Base-by-base conservation (phyloP, 495 filamentous ascomycete genomes). In the Trichoderma reesei region DNA sequence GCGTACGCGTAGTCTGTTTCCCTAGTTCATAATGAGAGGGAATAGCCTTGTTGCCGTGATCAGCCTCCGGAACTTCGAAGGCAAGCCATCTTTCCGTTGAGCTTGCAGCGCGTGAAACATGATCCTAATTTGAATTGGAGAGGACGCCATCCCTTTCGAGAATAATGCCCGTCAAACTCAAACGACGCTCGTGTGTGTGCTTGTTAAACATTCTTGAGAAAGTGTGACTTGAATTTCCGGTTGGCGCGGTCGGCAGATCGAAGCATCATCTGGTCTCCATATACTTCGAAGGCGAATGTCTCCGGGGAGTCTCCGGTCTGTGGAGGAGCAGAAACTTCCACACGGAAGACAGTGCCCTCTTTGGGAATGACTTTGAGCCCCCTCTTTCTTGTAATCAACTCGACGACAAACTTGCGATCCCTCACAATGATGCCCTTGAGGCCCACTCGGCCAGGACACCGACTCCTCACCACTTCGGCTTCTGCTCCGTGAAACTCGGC, bases 401-500 rank as follows among this genome's bases (percentile, higher is more conserved):
- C 88, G 77, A 97, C 94, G 11, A 86, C 85, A 72, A 88, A 91
- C 73, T 87, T 91, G 38, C 88, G 86, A 78, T 98, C 94, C 72
- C 90, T 86, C 20, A 96, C 83, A 68, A 97, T 89, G 70, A 97
- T 91, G 14, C 94, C 94, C 68, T 76, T 83, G 54, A 91, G 69
- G 0, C 94, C 93, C 5, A 98, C 94, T 63, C 92, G 77, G 48
- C 88, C 85, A 48, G 87, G 84, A 78, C 90, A 96, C 60, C 84
- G 71, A 73, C 90, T 90, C 65, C 92, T 76, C 65, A 93, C 88
- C 38, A 98, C 89, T 80, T 91, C 86, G 14, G 97, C 72, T 72
- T 86, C 77, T 18, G 93, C 92, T 0, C 94, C 94, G 73, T 97
- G 94, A 68, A 87, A 95, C 73, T 98, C 94, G 42, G 91, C 91